A percentile compares a stretch with the other conserved stretches of the same genome.
These are phyloP conservation scores for Agmasoma carcini DNA, from an alignment of 371 early-diverging fungal genomes.

Conservation along the genomic window DNA sequence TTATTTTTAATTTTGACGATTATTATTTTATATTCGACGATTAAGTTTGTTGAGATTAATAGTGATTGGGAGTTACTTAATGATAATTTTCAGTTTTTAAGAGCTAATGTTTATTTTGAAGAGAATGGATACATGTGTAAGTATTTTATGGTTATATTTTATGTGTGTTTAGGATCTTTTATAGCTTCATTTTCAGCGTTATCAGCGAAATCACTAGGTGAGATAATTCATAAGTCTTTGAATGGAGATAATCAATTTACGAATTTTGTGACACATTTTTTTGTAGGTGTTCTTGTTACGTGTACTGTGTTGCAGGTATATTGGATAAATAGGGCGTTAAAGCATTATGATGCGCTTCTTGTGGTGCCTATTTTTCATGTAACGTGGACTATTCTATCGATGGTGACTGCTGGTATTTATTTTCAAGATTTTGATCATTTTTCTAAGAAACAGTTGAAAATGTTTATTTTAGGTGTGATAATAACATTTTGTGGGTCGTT, in stretches of 20 bases:
- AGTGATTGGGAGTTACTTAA: slow-evolving; percentile 54
- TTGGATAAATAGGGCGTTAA: slow-evolving; percentile 65
- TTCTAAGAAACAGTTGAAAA: slow-evolving; percentile 57
- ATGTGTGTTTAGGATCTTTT: slow-evolving; percentile 55
- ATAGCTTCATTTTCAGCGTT: slow-evolving; percentile 68
- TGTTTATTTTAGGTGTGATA: slow-evolving; percentile 58
- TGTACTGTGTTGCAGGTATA: slow-evolving; percentile 66
- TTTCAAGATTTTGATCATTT: slow-evolving; percentile 64
- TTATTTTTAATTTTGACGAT: slow-evolving; percentile 56
- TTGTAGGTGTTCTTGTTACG: slow-evolving; percentile 58
- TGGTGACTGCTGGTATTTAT: slow-evolving; percentile 66
- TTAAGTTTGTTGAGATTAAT: slow-evolving; percentile 59
- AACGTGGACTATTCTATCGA: slow-evolving; percentile 61
- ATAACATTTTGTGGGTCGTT: slow-evolving; percentile 63
- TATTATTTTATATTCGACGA: slow-evolving; percentile 54
- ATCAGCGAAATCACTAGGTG: slow-evolving; percentile 65
- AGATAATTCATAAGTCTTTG: slow-evolving; percentile 59
- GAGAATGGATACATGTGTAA: slow-evolving; percentile 43
- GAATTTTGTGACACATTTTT: slow-evolving; percentile 58
- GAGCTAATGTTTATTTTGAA: slow-evolving; percentile 40
- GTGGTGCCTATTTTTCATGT: slow-evolving; percentile 70
- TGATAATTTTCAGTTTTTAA: slow-evolving; percentile 29
- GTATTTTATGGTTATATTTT: slow-evolving; percentile 52
- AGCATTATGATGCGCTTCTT: slow-evolving; percentile 65
- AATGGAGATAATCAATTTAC: slow-evolving; percentile 62